Percentiles rank a stretch among this genome's conserved stretches.
Conservation (phyloP, 1,284 basidiomycete species). For the Neolentinus lepideus region DNA sequence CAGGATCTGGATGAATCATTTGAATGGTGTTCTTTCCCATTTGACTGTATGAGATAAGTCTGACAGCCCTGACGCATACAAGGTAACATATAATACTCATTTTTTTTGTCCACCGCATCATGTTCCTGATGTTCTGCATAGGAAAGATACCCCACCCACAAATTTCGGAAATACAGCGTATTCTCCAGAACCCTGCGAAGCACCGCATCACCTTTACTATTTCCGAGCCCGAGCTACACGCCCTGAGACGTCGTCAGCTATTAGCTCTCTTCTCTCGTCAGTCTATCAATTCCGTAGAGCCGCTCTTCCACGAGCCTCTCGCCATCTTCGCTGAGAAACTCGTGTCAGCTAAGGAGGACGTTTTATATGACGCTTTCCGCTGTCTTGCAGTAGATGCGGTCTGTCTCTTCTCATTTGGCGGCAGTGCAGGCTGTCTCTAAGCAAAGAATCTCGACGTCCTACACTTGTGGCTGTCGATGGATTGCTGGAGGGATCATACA, state of each 20-base stretch:
- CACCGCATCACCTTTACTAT: background rate
- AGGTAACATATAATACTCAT: background rate
- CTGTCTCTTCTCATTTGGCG: background rate
- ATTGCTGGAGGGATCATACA: background rate
- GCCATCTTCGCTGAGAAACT: background rate
- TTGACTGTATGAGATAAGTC: background rate
- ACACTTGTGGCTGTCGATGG: background rate
- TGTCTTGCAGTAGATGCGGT: background rate
- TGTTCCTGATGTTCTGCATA: background rate
- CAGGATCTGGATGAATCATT: background rate
- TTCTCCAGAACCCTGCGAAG: background rate
- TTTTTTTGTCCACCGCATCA: background rate
- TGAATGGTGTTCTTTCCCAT: background rate
- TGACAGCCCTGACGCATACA: background rate
- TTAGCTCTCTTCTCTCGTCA: background rate
- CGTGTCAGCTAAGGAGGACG: background rate
- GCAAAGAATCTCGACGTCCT: background rate
- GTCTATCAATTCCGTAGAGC: background rate
- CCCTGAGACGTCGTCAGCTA: background rate
- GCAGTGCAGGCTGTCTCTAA: background rate
- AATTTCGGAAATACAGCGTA: background rate
- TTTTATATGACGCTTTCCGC: background rate
- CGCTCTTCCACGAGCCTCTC: background rate
- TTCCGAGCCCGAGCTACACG: background rate
- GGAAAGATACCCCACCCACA: background rate